A percentile compares a stretch with the other conserved stretches of the same genome.
Conservation (phyloP, 192 early-diverging fungal species). For the Coemansia sp. region DNA sequence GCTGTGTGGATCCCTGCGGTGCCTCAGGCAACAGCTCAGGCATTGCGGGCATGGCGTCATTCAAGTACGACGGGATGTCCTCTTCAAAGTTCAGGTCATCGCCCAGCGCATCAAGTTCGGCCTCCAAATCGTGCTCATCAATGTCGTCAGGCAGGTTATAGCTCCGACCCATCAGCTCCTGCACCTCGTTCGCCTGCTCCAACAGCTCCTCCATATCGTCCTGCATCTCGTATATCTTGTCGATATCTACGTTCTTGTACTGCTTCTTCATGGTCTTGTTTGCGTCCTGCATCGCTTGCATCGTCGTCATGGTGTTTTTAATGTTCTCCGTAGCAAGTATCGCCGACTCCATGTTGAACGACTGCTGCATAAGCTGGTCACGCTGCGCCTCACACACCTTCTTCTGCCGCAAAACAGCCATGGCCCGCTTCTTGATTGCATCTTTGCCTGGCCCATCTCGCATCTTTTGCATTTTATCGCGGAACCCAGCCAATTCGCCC, state of each 20-base stretch:
- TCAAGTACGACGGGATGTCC: constrained; percentile 43
- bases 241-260: constrained; percentile 92
- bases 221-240: constrained; percentile 92
- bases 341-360: constrained; percentile 99
- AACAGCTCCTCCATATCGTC: constrained; percentile 98
- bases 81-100: constrained; percentile 80
- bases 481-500: constrained; percentile 85
- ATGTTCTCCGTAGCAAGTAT: constrained; percentile 91
- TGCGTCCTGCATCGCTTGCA: constrained; percentile 95
- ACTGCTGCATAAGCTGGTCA: constrained; percentile 93
- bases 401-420: constrained; percentile 90
- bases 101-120: constrained; percentile 96
- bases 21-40: constrained; percentile 49
- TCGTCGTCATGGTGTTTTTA: constrained; percentile 93
- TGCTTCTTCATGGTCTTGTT: constrained; percentile 96
- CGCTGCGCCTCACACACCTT: constrained; percentile 92
- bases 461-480: constrained; percentile 95
- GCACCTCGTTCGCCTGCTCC: constrained; percentile 96
- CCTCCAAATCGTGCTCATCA: constrained; percentile 97
- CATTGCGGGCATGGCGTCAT: constrained; percentile 22
- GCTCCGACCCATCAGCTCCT: constrained; percentile 89
- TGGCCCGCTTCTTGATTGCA: constrained; percentile 87
- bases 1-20: constrained; percentile 20
- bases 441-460: constrained; percentile 87
- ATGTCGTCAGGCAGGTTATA: constrained; percentile 95